phyloP scores from a whole-genome alignment of 768 basidiomycete species.

The Podaxis rugospora region DNA sequence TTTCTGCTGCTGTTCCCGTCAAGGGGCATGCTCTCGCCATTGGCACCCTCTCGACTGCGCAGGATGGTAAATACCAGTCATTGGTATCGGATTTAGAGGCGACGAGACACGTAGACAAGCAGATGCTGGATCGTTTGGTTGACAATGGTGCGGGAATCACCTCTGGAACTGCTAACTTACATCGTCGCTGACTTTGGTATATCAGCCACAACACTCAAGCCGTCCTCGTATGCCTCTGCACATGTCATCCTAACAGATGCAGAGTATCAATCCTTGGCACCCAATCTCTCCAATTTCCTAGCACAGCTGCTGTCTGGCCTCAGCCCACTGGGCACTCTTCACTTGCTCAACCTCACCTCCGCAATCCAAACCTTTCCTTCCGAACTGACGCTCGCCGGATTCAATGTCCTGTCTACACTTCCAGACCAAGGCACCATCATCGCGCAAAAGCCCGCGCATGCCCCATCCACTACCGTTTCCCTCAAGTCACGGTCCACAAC shows the following conservation, averaged over 20 bases:
- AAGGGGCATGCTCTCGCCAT: conserved; percentile 64
- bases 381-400: conserved; percentile 64
- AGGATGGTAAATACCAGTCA: conserved; percentile 75
- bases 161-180: neutral
- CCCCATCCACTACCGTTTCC: conserved; percentile 34
- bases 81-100: conserved; percentile 57
- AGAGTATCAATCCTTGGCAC: conserved; percentile 57
- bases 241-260: conserved; percentile 60
- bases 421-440: conserved; percentile 42
- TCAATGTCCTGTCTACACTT: conserved; percentile 46
- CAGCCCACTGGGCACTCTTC: conserved; percentile 62
- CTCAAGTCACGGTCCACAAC: conserved; percentile 36
- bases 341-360: conserved; percentile 52
- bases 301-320: conserved; percentile 57
- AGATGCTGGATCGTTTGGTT: conserved; percentile 78
- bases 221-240: conserved; percentile 57
- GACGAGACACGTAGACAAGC: conserved; percentile 59
- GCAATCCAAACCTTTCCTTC: conserved; percentile 42
- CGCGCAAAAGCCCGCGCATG: conserved; percentile 66
- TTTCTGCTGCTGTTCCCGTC: conserved; percentile 14
- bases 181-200: neutral
- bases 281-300: conserved; percentile 53
- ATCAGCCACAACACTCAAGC: conserved; percentile 53
- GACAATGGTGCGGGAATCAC: conserved; percentile 59
- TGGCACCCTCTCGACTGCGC: conserved; percentile 74